These are phyloP conservation scores for Umbelopsis ramanniana DNA, from an alignment of 192 early-diverging fungal genomes.

Conservation along the genomic window DNA sequence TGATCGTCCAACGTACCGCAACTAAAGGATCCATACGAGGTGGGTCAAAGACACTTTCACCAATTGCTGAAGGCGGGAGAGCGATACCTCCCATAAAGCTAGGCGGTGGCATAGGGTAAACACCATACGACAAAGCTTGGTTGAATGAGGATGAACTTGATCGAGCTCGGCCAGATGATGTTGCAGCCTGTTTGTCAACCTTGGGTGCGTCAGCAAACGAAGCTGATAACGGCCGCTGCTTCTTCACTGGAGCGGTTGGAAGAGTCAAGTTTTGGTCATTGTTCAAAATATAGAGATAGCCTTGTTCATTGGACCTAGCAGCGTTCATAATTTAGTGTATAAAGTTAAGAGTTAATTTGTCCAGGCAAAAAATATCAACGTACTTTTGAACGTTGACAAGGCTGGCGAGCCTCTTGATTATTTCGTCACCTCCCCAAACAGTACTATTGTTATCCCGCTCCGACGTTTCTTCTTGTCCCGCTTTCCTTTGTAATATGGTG, in stretches of 20 bases:
- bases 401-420: constrained; percentile 55
- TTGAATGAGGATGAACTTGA: constrained; percentile 51
- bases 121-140: constrained; percentile 45
- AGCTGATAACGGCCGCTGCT: not conserved
- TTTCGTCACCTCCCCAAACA: constrained; percentile 74
- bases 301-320: not conserved
- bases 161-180: constrained; percentile 33
- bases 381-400: constrained; percentile 47
- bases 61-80: constrained; percentile 29
- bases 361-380: not conserved
- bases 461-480: constrained; percentile 18
- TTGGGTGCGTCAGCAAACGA: not conserved
- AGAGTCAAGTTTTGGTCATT: not conserved
- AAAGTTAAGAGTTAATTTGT: not conserved
- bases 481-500: constrained; percentile 46
- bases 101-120: constrained; percentile 29
- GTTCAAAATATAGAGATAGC: constrained; percentile 15
- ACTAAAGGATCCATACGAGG: constrained; percentile 43
- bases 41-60: constrained; percentile 29
- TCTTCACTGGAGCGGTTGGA: not conserved
- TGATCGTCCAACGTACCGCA: constrained; percentile 35
- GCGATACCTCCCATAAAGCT: not conserved
- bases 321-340: not conserved
- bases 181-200: not conserved
- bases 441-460: constrained; percentile 39